Evolutionary conservation across 176 grass and related monocot species (phyloP).

Genomic region (Melocanna baccifera): DNA sequence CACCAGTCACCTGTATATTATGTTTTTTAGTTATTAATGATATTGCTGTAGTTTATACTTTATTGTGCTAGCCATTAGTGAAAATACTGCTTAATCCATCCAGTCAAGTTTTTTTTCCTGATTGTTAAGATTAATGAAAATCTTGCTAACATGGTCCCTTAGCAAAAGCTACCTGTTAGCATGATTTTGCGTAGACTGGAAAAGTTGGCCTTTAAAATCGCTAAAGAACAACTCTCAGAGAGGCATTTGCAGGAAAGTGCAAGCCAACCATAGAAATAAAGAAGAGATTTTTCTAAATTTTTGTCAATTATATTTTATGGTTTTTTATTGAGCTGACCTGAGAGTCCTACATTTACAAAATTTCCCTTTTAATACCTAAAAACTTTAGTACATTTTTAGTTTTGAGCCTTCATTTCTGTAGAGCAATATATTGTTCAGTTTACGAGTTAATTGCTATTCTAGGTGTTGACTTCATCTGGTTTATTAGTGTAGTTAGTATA

Average conservation of each 20-base stretch:
- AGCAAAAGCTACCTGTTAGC: conserved; percentile 1
- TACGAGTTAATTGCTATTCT: conserved; percentile 12
- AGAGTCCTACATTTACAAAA: background rate
- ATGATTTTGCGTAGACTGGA: background rate
- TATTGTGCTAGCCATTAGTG: background rate
- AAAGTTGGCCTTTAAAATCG: background rate
- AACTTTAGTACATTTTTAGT: background rate
- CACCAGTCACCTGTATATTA: background rate
- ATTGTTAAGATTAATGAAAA: conserved; percentile 2
- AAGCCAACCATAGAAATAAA: background rate
- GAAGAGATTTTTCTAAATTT: background rate
- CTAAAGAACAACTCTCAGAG: background rate
- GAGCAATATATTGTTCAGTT: background rate
- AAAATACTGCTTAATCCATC: background rate
- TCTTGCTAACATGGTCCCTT: background rate
- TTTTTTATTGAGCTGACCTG: background rate
- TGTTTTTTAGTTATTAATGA: conserved; percentile 12
- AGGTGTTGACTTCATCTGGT: background rate
- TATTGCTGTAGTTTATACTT: background rate
- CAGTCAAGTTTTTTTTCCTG: background rate
- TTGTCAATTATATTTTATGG: background rate
- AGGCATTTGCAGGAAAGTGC: background rate
- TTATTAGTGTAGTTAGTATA: conserved; percentile 2
- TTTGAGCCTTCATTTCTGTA: conserved; percentile 19
- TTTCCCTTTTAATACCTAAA: background rate